Conservation (phyloP, 73 alveolate genomes). For the Paramecium caudatum region DNA sequence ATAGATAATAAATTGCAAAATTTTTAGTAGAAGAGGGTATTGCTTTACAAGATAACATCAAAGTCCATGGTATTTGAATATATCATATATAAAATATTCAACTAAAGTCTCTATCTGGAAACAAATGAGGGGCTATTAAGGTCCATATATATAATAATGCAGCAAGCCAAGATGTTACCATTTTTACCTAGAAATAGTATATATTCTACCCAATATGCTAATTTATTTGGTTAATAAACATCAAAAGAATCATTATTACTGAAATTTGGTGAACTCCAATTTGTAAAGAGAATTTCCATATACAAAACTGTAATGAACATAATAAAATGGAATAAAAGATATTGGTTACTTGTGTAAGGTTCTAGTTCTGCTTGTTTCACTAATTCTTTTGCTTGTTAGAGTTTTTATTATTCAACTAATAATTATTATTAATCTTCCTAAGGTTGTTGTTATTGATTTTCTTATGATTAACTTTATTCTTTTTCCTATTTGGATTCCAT, state of each 20-base stretch:
- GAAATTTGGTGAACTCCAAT: slow-evolving; percentile 70
- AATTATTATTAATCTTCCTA: slow-evolving; percentile 51
- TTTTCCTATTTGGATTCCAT: slow-evolving; percentile 53
- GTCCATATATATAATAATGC: slow-evolving; percentile 74
- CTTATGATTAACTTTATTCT: slow-evolving; percentile 45
- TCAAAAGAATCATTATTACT: slow-evolving; percentile 2
- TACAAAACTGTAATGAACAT: slow-evolving; percentile 70
- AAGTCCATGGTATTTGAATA: slow-evolving; percentile 65
- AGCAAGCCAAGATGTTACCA: slow-evolving; percentile 74
- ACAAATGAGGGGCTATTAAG: slow-evolving; percentile 69
- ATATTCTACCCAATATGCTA: slow-evolving; percentile 69
- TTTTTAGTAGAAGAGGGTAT: slow-evolving; percentile 53
- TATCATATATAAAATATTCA: slow-evolving; percentile 25
- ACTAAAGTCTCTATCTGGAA: slow-evolving; percentile 73
- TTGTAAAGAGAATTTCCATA: slow-evolving; percentile 63
- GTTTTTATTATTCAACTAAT: background rate
- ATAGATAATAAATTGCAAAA: slow-evolving; percentile 62
- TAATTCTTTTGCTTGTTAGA: slow-evolving; percentile 12
- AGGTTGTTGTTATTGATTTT: slow-evolving; percentile 11
- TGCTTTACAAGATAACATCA: slow-evolving; percentile 48
- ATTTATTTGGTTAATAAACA: slow-evolving; percentile 58
- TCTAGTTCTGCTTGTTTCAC: slow-evolving; percentile 29
- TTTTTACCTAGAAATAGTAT: slow-evolving; percentile 20
- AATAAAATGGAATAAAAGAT: slow-evolving; percentile 51
- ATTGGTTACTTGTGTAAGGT: slow-evolving; percentile 32